Conservation (phyloP, 345 rosid genomes). For the Chamaenerion angustifolium region DNA sequence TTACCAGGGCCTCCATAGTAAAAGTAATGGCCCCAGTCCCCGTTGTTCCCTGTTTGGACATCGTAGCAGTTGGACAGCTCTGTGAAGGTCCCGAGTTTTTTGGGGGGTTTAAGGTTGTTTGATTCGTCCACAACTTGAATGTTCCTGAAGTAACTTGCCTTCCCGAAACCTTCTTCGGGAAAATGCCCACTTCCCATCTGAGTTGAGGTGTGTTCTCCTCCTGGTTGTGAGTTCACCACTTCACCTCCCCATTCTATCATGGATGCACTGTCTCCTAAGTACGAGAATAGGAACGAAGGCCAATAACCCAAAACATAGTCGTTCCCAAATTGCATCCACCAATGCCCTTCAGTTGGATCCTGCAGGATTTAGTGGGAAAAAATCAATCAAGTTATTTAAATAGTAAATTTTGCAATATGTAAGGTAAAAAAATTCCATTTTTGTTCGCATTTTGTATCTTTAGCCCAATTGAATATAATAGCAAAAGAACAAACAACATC, state of each 20-base stretch:
- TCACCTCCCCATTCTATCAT: conserved; percentile 53
- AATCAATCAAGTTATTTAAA: too few species aligned
- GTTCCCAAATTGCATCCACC: conserved; percentile 48
- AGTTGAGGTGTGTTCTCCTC: conserved; percentile 36
- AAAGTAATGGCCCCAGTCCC: conserved; percentile 41
- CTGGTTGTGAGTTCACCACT: conserved; percentile 29
- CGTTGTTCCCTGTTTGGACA: conserved; percentile 29
- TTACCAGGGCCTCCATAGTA: conserved; percentile 44
- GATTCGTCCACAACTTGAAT: conserved; percentile 35
- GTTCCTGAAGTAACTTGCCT: conserved; percentile 36
- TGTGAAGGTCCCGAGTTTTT: conserved; percentile 27
- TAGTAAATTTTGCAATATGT: too few species aligned
- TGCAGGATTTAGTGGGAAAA: conserved; percentile 2
- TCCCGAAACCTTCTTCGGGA: conserved; percentile 43
- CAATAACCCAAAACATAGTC: conserved; percentile 34
- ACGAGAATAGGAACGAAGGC: conserved; percentile 42
- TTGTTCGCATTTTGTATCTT: too few species aligned
- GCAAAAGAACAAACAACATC: too few species aligned
- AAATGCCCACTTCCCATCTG: conserved; percentile 46
- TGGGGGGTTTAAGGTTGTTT: conserved; percentile 39
- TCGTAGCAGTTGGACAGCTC: conserved; percentile 38
- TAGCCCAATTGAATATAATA: too few species aligned
- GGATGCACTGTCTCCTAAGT: conserved; percentile 37
- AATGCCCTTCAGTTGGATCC: conserved; percentile 45
- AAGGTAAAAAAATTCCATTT: too few species aligned